Base-by-base conservation (phyloP, 2,329 filamentous ascomycete species). In the Pseudogymnoascus destructans region DNA sequence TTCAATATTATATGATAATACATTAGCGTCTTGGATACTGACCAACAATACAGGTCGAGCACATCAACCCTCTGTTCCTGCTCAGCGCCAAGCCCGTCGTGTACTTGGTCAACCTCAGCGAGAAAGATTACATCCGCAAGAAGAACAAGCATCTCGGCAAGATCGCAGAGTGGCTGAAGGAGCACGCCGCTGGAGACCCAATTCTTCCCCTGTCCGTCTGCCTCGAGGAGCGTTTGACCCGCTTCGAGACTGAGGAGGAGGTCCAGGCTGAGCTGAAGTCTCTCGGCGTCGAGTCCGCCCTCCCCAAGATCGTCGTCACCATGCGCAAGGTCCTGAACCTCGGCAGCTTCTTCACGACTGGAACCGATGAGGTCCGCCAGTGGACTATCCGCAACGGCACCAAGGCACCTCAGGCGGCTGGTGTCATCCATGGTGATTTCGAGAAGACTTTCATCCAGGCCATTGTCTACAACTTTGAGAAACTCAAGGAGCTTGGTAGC, bases 381-480 rank as follows among this genome's bases (percentile, higher is more conserved):
- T 98, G 93, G 95, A 98, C 93, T 23, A 89, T 98, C 70, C 84
- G 93, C 60, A 91, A 88, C 69, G 91, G 90, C 66, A 95, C 86
- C 70, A 98, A 98, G 78, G 93, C 93, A n/a, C 93, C 93, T 15
- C 87, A 95, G 70, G 93, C 93, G 52, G 93, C 93, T 35, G 93
- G 93, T 79, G 93, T 98, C 63, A 98, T 98, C 66, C 93, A 98
- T 75, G 89, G 86, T 65, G 93, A 98, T 72, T 97, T 98, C 65
- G 93, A 98, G 74, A 98, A 98, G 84, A 98, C 95, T 0, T 98
- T 98, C 71, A 98, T 98, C 67, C 95, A 98, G 75, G 87, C 80
- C 63, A 80, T 98, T 63, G 90, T 96, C 27, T 97, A 95, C 77
- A 97, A 95, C 77, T 98, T 83, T 74, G 77, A 71, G 23, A 75